Percentiles rank a stretch among this genome's conserved stretches.
phyloP scores from a whole-genome alignment of 805 yeast genomes.

The Lachancea fermentati region DNA sequence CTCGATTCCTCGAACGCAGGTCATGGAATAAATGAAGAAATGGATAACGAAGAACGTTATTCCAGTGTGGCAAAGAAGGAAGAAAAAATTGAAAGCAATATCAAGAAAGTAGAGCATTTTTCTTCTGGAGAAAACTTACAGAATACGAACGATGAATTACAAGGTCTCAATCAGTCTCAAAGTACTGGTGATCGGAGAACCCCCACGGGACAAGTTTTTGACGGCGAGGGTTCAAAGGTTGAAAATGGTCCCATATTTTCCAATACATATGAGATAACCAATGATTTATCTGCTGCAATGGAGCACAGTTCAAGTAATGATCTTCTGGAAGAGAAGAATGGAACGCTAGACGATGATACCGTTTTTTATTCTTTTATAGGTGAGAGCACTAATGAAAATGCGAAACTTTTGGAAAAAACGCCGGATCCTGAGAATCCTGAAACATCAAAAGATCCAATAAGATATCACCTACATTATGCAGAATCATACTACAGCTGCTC shows the following conservation, averaged over 20 bases:
- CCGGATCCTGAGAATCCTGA: not conserved
- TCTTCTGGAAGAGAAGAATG: not conserved
- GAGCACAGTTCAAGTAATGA: too few relatives aligned
- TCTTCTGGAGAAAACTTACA: slow-evolving; percentile 9
- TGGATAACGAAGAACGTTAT: not conserved
- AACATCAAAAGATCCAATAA: not conserved
- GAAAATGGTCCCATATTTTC: too few relatives aligned
- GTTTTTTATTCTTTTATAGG: not conserved
- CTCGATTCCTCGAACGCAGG: not conserved
- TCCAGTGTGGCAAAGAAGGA: not conserved
- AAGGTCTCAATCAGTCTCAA: too few relatives aligned
- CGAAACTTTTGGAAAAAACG: too few relatives aligned
- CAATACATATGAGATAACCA: not conserved
- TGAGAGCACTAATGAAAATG: too few relatives aligned
- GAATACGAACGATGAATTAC: not conserved
- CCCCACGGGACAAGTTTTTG: too few relatives aligned
- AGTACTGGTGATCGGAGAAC: too few relatives aligned
- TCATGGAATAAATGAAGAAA: not conserved
- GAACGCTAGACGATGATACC: not conserved
- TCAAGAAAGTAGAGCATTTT: not conserved
- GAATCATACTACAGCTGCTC: slow-evolving; percentile 5
- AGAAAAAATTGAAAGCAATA: not conserved
- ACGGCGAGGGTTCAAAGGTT: too few relatives aligned
- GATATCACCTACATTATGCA: slow-evolving; percentile 1
- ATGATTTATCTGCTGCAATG: not conserved